Base-by-base conservation (phyloP, 2,329 filamentous ascomycete genomes). In the Talaromyces piceae region DNA sequence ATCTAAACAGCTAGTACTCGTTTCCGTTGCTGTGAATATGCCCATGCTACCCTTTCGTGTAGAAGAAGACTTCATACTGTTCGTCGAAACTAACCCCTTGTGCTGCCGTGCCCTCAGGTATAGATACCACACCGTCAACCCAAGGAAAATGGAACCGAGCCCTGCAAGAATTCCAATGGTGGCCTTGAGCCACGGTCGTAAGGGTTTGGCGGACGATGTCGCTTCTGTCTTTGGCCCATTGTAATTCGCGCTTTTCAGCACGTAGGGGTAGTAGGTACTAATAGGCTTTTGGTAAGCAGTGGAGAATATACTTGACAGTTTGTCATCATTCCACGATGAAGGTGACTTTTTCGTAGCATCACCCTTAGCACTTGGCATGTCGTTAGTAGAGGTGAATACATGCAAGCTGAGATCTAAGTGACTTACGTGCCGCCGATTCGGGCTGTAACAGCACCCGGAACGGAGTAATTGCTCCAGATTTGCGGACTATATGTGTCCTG, bases 241-340 rank as follows among this genome's bases (percentile, higher is more conserved):
- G 4, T 18, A 44, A 16, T 43, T 37, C 11, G 33, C 31, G 12
- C 18, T 33, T 26, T 41, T 5, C 26, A 47, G 27, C 11, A 33
- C 11, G 45, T 87, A 88, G 0, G 84, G 83, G 59, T 81, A 87
- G 61, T 77, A 84, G 0, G 71, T 76, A 5, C 67, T 71, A 41
- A 87, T 77, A 57, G 71, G 67, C 6, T 71, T 76, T 3, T 78
- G 68, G 57, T 88, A 88, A 4, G 69, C 56, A 0, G 70, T 74
- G 0, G 65, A 67, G 54, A 88, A 87, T 16, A 87, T 64, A 4
- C 62, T 63, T 0, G 62, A 69, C 1, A 88, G 75, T 2, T 54
- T 72, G 53, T 60, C 60, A 49, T 67, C 73, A 46, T 70, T 73
- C 77, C 81, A 87, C 3, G 51, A 51, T 0, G 45, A 28, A 23